phyloP scores from a whole-genome alignment of 257 asterid genomes.

The Handroanthus guayacan region DNA sequence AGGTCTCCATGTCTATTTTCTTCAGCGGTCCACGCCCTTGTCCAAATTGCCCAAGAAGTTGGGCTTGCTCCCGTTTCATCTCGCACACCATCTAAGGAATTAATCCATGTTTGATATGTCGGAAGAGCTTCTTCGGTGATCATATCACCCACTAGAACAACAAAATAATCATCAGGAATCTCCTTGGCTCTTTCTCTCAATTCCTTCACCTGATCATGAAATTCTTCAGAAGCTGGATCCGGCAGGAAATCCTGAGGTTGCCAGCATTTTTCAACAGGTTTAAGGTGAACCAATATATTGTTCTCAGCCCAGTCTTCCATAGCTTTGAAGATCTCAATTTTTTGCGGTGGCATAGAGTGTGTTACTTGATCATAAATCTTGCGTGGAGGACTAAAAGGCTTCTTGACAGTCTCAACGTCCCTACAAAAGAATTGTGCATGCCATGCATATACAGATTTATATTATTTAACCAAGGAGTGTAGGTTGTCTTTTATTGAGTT shows the following conservation, averaged over 20 bases:
- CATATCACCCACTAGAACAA: constrained; percentile 30
- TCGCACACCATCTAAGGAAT: constrained; percentile 28
- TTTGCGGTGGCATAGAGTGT: constrained; percentile 34
- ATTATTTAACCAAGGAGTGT: too few species aligned
- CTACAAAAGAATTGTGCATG: neutral
- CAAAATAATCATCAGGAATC: constrained; percentile 34
- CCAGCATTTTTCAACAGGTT: constrained; percentile 37
- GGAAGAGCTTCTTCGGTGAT: neutral
- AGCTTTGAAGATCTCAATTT: constrained; percentile 35
- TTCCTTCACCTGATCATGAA: constrained; percentile 28
- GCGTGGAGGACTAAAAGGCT: constrained; percentile 28
- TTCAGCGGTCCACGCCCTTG: constrained; percentile 37
- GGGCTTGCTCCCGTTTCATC: constrained; percentile 20
- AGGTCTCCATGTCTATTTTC: constrained; percentile 36
- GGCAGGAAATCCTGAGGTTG: constrained; percentile 40
- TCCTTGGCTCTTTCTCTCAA: constrained; percentile 29
- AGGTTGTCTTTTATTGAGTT: too few species aligned
- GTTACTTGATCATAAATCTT: constrained; percentile 34
- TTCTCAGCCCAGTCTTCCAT: constrained; percentile 35
- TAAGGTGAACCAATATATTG: constrained; percentile 27
- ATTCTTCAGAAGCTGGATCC: constrained; percentile 34
- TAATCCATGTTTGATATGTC: constrained; percentile 28
- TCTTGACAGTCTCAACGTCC: constrained; percentile 29
- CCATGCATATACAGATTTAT: too few species aligned
- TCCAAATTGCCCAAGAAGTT: constrained; percentile 34